These are phyloP conservation scores for Dendrobium chrysotoxum DNA, from an alignment of 106 monocot species.

Conservation along the genomic window DNA sequence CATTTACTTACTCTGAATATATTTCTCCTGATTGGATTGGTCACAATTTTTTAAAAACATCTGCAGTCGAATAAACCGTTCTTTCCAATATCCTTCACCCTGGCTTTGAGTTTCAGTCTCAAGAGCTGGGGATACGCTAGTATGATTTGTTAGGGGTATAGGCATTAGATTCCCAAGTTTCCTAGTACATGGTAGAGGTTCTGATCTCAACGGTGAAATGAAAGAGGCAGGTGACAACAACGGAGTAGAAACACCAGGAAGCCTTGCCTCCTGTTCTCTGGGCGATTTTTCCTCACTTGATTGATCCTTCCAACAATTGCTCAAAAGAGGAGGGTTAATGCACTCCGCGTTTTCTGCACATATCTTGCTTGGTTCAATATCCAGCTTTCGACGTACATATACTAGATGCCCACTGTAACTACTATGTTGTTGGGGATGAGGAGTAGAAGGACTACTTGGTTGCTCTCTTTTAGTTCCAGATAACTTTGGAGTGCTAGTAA, in stretches of 20 bases:
- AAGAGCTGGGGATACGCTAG: not conserved
- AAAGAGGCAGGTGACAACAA: not conserved
- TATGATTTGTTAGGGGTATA: constrained; percentile 10
- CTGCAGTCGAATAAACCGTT: constrained; percentile 66
- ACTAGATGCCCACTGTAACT: constrained; percentile 48
- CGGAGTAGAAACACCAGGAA: not conserved
- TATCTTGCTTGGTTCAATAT: constrained; percentile 43
- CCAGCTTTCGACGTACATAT: constrained; percentile 67
- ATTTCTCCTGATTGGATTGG: constrained; percentile 80
- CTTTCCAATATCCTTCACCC: constrained; percentile 48
- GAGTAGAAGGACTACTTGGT: constrained; percentile 26
- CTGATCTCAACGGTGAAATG: constrained; percentile 5
- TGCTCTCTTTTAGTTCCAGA: constrained; percentile 50
- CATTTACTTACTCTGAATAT: constrained; percentile 27
- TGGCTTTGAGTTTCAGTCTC: constrained; percentile 6
- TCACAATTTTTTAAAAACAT: constrained; percentile 65
- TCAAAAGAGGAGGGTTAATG: constrained; percentile 6
- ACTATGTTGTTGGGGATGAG: constrained; percentile 14
- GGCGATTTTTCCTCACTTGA: constrained; percentile 10
- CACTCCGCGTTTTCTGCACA: not conserved
- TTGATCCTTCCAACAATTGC: constrained; percentile 6
- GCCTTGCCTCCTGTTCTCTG: constrained; percentile 7
- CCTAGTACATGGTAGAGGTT: constrained; percentile 4
- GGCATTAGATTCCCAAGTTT: constrained; percentile 8
- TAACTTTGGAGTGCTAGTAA: constrained; percentile 13